Evolutionary conservation across 495 filamentous ascomycete species (phyloP), one percentile per base, ranked within the genome.

Genomic region (Penicillium bovifimosum): DNA sequence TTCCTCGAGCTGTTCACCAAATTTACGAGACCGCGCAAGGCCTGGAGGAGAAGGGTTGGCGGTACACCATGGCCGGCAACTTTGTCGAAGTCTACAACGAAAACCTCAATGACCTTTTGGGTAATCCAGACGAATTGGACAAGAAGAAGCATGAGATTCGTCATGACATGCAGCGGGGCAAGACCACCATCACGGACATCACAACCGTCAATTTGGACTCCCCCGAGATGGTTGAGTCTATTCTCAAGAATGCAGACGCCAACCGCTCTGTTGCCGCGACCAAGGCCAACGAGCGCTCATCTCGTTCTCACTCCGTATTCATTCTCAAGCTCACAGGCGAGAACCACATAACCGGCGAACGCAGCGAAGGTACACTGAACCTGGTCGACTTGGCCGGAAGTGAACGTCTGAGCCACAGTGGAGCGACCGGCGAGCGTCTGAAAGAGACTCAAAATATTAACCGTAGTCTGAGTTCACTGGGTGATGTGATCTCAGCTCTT

Each of bases 21-120:
- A 96, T 99, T 53, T 96, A 96, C 65, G 81, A 88, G 40, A 91
- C 88, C 5, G 87, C 93, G 20, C 84, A 81, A 53, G 71, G 82
- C 34, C 74, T 99, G 14, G 80, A 88, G 58, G 88, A 90, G 54
- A 95, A 96, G 65, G 93, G 91, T 29, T 99, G 93, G 93, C 78
- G 78, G 28, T 99, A 97, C 65, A 86, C 79, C 0, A 95, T 99
- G 84, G 88, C 91, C 63, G 93, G 95, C 6, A 87, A 86, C 53
- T 99, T 97, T 61, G 84, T 99, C n/a, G 93, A 99, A 65, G 95
- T 99, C 24, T 97, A 99, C 79, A 97, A 99, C 59, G 93, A 99
- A 62, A 90, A 90, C 54, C 76, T 97, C 54, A 90, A 96, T 69
- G 93, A 99, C 66, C 75, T 99, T 3, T 81, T 99, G 9, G 87